Conservation (phyloP, 2,329 filamentous ascomycete genomes). For the Phyllosticta ampelicida region DNA sequence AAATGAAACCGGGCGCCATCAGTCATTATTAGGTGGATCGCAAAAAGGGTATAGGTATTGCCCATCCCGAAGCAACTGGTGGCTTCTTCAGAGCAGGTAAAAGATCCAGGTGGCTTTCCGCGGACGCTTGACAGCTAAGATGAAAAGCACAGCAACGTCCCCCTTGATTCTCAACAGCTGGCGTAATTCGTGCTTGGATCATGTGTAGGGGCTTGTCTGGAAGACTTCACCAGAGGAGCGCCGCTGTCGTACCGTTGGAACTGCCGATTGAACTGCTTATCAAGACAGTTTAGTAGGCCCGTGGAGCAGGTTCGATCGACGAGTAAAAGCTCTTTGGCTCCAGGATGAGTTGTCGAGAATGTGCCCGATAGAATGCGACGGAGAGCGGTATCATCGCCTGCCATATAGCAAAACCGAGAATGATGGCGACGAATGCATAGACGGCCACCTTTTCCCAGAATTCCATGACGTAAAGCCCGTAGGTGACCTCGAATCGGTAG, state of each 20-base stretch:
- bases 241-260: background rate
- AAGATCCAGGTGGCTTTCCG: background rate
- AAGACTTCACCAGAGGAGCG: background rate
- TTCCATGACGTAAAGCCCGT: slow-evolving; percentile 14
- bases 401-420: background rate
- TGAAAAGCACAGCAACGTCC: background rate
- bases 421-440: slow-evolving; percentile 5
- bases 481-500: slow-evolving; percentile 30
- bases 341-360: background rate
- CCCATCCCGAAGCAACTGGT: background rate
- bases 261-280: background rate
- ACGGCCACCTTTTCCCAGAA: slow-evolving; percentile 8
- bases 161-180: background rate
- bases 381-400: slow-evolving; percentile 1
- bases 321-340: slow-evolving; percentile 4
- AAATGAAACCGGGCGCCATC: background rate
- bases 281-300: background rate
- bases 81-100: background rate
- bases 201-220: background rate
- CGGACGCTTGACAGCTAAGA: background rate
- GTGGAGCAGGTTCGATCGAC: background rate
- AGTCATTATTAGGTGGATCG: background rate
- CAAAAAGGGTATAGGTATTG: background rate
- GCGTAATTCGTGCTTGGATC: background rate
- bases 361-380: background rate